Conservation (phyloP, 768 basidiomycete genomes). For the Rhizopogon vulgaris region DNA sequence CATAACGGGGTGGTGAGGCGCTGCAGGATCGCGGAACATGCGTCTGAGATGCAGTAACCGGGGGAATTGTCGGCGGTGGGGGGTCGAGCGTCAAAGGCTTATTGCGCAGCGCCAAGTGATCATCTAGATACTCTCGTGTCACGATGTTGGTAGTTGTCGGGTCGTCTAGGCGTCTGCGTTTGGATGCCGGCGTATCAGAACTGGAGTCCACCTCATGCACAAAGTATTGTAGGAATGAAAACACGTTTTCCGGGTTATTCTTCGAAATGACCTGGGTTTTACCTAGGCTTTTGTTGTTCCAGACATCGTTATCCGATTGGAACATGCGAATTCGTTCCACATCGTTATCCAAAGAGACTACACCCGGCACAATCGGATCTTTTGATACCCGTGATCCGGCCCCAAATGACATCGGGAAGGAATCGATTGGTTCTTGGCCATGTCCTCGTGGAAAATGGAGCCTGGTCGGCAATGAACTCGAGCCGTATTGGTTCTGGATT, state of each 20-base stretch:
- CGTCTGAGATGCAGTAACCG: neutral
- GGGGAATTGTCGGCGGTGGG: neutral
- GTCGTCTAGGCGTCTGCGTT: neutral
- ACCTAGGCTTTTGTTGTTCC: neutral
- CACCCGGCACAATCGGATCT: neutral
- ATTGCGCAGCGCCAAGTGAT: neutral
- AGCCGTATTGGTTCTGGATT: neutral
- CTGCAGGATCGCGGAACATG: neutral
- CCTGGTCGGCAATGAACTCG: neutral
- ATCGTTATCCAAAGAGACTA: neutral
- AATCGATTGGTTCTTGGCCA: neutral
- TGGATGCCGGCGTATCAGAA: neutral
- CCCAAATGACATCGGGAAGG: neutral
- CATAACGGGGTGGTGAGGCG: slow-evolving; percentile 12
- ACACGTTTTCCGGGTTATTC: neutral
- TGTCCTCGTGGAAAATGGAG: neutral
- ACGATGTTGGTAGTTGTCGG: neutral
- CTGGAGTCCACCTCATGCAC: neutral
- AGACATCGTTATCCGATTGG: neutral
- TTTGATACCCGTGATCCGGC: neutral
- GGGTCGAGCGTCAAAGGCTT: neutral
- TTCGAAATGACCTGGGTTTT: neutral
- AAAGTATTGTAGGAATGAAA: neutral
- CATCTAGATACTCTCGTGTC: neutral
- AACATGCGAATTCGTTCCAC: neutral